Percentiles rank a stretch among this genome's conserved stretches.
phyloP scores from a whole-genome alignment of 1,284 basidiomycete genomes.

The Leccinum huronense region DNA sequence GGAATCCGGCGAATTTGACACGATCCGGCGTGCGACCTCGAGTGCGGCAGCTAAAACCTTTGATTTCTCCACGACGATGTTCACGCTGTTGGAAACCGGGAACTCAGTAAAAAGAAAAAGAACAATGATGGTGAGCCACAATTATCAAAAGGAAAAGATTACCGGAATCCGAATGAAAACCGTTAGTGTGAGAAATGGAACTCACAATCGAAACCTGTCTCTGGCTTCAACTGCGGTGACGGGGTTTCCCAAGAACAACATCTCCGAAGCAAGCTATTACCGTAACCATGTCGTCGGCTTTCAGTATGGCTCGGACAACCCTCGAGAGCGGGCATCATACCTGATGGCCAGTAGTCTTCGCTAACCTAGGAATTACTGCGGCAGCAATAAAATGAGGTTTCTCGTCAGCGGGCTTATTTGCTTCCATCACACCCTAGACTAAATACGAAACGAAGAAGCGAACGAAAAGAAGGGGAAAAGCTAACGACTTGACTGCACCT shows the following conservation, averaged over 20 bases:
- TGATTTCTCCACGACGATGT: slow-evolving; percentile 59
- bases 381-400: not conserved
- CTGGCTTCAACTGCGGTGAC: slow-evolving; percentile 69
- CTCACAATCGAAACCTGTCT: slow-evolving; percentile 73
- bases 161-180: slow-evolving; percentile 5
- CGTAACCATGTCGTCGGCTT: slow-evolving; percentile 13
- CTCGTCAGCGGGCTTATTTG: slow-evolving; percentile 17
- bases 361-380: slow-evolving; percentile 63
- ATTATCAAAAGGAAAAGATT: slow-evolving; percentile 15
- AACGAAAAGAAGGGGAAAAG: not conserved
- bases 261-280: slow-evolving; percentile 67
- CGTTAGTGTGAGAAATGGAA: slow-evolving; percentile 19
- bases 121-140: slow-evolving; percentile 13
- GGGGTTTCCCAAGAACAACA: slow-evolving; percentile 70
- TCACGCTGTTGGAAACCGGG: slow-evolving; percentile 49
- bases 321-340: slow-evolving; percentile 37
- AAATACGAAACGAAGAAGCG: slow-evolving; percentile 8
- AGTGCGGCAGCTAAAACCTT: slow-evolving; percentile 65
- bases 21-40: slow-evolving; percentile 59
- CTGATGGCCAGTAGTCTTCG: slow-evolving; percentile 65
- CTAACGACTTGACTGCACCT: not conserved
- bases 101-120: slow-evolving; percentile 8
- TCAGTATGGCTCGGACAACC: slow-evolving; percentile 31
- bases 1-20: slow-evolving; percentile 74
- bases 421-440: slow-evolving; percentile 15